These are phyloP conservation scores for Puccinia horiana DNA, from an alignment of 1,284 basidiomycete species.

Conservation along the genomic window DNA sequence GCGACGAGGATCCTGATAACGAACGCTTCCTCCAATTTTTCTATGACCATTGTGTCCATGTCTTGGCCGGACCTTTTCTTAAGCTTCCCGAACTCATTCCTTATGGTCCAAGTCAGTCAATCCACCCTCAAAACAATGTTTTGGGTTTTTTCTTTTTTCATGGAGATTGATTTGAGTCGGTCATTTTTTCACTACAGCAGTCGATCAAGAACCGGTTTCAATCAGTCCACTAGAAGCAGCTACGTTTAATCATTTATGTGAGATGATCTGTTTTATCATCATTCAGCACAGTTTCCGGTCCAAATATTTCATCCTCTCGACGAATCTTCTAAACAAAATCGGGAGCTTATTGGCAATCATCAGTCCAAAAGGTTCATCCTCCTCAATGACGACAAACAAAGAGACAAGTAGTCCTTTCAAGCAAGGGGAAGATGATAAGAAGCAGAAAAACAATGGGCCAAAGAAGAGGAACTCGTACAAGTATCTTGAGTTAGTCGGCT, in stretches of 20 bases:
- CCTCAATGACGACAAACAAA: constrained; percentile 69
- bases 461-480: constrained; percentile 27
- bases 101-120: constrained; percentile 53
- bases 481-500: constrained; percentile 62
- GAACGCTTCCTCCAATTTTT: constrained; percentile 89
- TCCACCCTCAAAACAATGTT: background rate
- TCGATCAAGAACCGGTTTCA: constrained; percentile 27
- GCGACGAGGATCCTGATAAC: constrained; percentile 78
- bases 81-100: constrained; percentile 75
- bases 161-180: background rate
- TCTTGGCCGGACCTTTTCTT: constrained; percentile 75
- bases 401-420: background rate
- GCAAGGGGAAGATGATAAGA: background rate
- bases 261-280: constrained; percentile 84
- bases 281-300: constrained; percentile 78
- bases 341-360: constrained; percentile 68
- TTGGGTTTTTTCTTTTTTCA: background rate
- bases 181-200: background rate
- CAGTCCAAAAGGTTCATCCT: constrained; percentile 81
- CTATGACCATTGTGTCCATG: constrained; percentile 73
- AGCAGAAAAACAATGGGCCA: background rate
- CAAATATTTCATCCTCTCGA: constrained; percentile 83
- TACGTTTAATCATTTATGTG: constrained; percentile 67
- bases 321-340: constrained; percentile 71
- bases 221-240: constrained; percentile 52